Evolutionary conservation across 108 stramenopile species (phyloP).

Genomic region (Schizochytrium sp.): DNA sequence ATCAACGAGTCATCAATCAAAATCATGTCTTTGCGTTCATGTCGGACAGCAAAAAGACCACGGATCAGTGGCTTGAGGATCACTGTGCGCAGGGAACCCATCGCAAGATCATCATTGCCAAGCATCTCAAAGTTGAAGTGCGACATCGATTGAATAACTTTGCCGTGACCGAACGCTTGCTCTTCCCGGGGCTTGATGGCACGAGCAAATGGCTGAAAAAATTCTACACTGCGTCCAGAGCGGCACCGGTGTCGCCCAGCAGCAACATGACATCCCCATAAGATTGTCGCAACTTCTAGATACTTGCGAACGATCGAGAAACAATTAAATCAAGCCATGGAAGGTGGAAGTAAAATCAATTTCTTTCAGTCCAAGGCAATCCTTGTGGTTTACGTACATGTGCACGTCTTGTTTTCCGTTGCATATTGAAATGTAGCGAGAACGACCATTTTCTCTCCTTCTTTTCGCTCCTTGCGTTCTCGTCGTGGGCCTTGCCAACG

Average conservation of each 20-base stretch:
- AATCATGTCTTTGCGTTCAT: conserved; percentile 9
- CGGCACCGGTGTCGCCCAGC: neutral
- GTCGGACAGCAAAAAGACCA: neutral
- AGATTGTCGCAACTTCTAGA: no score
- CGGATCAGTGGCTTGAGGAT: neutral
- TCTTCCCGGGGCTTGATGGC: conserved; percentile 1
- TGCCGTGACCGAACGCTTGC: neutral
- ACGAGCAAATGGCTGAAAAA: conserved; percentile 6
- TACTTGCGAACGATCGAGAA: no score
- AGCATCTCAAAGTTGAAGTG: neutral
- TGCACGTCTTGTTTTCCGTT: no score
- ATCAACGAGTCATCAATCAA: neutral
- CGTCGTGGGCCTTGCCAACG: no score
- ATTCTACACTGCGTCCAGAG: neutral
- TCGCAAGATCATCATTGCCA: neutral
- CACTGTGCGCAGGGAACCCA: neutral
- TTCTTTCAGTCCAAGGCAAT: no score
- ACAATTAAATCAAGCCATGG: no score
- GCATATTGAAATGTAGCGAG: no score
- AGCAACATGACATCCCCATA: no score
- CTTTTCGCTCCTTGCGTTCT: no score
- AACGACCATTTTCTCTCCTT: no score
- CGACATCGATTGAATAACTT: neutral
- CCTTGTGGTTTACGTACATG: no score
- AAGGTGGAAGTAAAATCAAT: no score